Conservation (phyloP, 192 early-diverging fungal species). For the Coemansia sp. region DNA sequence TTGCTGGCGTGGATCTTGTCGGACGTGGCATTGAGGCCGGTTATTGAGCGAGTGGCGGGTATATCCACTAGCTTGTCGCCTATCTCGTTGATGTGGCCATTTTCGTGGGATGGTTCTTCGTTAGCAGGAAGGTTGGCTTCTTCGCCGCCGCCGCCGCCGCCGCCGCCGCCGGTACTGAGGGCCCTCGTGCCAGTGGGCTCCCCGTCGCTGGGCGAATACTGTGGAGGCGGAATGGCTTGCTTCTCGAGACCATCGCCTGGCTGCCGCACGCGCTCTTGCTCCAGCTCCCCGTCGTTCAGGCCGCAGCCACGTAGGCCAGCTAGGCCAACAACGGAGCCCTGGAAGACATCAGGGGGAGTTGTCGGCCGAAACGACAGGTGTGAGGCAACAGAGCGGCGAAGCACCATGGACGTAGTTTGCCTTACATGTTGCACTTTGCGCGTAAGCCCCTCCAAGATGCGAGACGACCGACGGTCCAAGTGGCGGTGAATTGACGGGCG, state of each 20-base stretch:
- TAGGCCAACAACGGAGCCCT: not conserved
- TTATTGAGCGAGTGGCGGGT: not conserved
- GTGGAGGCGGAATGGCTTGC: not conserved
- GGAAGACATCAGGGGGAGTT: not conserved
- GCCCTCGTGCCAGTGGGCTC: not conserved
- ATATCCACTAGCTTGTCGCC: not conserved
- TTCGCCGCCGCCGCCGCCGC: not conserved
- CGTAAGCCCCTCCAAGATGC: conserved; percentile 38
- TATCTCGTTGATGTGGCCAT: not conserved
- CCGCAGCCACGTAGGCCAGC: conserved; percentile 6
- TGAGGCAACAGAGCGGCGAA: conserved; percentile 41
- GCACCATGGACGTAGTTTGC: conserved; percentile 50
- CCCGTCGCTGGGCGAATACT: not conserved
- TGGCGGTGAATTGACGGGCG: conserved; percentile 6
- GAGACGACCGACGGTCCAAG: conserved; percentile 38
- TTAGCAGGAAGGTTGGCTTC: not conserved
- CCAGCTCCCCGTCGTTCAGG: not conserved
- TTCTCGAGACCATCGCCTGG: not conserved
- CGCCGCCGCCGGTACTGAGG: not conserved
- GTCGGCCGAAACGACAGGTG: conserved; percentile 16
- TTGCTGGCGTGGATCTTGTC: conserved; percentile 11
- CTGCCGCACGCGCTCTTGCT: not conserved
- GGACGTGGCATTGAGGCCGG: not conserved
- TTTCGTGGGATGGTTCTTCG: not conserved
- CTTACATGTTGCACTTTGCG: conserved; percentile 48